phyloP scores from a whole-genome alignment of 345 rosid genomes.

The Corymbia maculata region DNA sequence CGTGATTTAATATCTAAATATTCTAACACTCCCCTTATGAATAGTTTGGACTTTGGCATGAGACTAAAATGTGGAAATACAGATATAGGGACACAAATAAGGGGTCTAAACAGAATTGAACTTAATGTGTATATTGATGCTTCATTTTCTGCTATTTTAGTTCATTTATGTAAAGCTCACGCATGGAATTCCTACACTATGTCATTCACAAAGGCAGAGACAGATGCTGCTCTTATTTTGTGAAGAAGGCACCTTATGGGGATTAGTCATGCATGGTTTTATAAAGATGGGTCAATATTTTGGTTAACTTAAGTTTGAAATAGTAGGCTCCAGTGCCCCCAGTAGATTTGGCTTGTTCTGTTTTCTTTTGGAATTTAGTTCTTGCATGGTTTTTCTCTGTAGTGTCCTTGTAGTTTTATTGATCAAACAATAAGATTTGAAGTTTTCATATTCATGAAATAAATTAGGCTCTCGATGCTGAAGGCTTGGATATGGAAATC shows the following conservation, averaged over 20 bases:
- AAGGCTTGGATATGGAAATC: conserved; percentile 93
- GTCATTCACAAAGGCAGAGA: not conserved
- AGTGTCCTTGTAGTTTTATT: not conserved
- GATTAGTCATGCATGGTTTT: not conserved
- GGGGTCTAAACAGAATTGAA: not conserved
- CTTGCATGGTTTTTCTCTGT: not conserved
- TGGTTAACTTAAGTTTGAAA: not conserved
- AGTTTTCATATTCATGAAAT: conserved; percentile 1
- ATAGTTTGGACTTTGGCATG: not conserved
- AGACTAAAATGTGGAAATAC: not conserved
- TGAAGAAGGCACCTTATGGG: not conserved
- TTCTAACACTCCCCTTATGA: not conserved
- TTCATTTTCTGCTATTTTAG: not conserved
- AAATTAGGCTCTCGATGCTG: conserved; percentile 78
- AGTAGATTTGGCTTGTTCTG: not conserved
- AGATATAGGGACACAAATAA: not conserved
- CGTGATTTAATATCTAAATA: not conserved
- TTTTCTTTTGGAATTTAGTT: not conserved
- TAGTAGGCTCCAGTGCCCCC: not conserved
- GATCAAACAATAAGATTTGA: not conserved
- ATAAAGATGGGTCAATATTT: not conserved
- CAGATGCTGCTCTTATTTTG: not conserved
- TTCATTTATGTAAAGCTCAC: not conserved
- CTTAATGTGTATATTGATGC: not conserved
- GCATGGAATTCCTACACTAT: not conserved